A percentile compares a stretch with the other conserved stretches of the same genome.
Evolutionary conservation across 495 filamentous ascomycete species (phyloP).

Genomic region (Aspergillus affinis): DNA sequence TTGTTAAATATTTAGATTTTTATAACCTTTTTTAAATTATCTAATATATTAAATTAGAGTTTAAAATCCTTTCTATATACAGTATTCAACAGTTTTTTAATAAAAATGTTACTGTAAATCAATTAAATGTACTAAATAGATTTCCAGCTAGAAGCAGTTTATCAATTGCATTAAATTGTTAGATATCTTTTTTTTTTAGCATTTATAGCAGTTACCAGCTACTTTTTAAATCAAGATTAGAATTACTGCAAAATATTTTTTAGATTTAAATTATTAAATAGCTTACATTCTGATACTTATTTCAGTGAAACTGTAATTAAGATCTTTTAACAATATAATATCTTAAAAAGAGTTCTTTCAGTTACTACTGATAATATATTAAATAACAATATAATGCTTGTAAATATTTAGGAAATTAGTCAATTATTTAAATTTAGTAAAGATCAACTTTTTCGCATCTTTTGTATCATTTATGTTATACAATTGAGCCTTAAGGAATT

Average conservation of each 20-base stretch:
- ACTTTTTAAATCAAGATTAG: neutral
- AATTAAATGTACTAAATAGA: no score
- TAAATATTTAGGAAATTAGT: constrained; percentile 1
- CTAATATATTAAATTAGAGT: no score
- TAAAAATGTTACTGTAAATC: no score
- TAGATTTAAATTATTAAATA: neutral
- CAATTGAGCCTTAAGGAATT: neutral
- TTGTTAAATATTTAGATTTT: no score
- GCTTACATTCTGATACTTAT: constrained; percentile 1
- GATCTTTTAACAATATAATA: constrained; percentile 12
- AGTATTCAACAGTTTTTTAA: no score
- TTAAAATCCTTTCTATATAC: no score
- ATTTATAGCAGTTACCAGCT: neutral
- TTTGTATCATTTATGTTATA: neutral
- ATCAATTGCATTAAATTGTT: neutral
- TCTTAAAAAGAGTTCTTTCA: constrained; percentile 14
- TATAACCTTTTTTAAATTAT: no score
- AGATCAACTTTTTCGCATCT: no score
- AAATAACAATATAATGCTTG: constrained; percentile 21
- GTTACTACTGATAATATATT: constrained; percentile 23
- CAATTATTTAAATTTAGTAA: neutral
- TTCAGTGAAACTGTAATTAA: constrained; percentile 10
- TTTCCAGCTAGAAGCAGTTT: no score
- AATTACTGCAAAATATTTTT: neutral
- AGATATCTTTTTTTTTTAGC: neutral